Percentiles rank a stretch among this genome's conserved stretches.
Evolutionary conservation across 192 early-diverging fungal genomes (phyloP).

Genomic region (Funneliformis geosporum): DNA sequence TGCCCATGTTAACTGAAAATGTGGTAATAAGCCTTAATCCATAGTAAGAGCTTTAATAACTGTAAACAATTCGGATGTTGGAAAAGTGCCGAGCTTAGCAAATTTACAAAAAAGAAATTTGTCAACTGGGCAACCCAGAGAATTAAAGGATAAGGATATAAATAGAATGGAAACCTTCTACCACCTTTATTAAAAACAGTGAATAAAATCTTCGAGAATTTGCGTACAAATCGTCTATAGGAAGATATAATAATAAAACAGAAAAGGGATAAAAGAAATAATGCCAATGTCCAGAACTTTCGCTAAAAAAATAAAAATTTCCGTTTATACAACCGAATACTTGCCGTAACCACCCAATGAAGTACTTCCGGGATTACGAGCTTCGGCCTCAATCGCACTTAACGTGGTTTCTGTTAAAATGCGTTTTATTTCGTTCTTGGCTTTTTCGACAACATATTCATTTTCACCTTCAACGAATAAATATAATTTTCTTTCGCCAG

Average conservation of each 20-base stretch:
- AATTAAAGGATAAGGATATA: background rate
- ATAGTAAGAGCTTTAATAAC: background rate
- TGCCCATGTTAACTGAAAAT: background rate
- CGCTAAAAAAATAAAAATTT: slow-evolving; percentile 1
- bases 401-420: slow-evolving; percentile 88
- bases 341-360: slow-evolving; percentile 48
- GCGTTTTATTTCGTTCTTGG: slow-evolving; percentile 90
- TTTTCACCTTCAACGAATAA: slow-evolving; percentile 94
- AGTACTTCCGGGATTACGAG: slow-evolving; percentile 48
- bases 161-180: slow-evolving; percentile 5
- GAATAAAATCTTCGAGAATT: slow-evolving; percentile 23
- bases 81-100: slow-evolving; percentile 15
- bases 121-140: slow-evolving; percentile 13
- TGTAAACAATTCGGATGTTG: slow-evolving; percentile 6
- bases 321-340: slow-evolving; percentile 48
- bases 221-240: slow-evolving; percentile 19
- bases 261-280: slow-evolving; percentile 26
- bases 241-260: background rate
- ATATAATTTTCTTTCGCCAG: slow-evolving; percentile 88
- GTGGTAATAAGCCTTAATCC: background rate
- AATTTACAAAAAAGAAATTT: slow-evolving; percentile 21
- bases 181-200: slow-evolving; percentile 34
- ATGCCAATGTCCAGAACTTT: background rate
- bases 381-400: slow-evolving; percentile 68
- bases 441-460: slow-evolving; percentile 85